phyloP scores from a whole-genome alignment of 352 stramenopile genomes.

The Phytophthora uliginosa region DNA sequence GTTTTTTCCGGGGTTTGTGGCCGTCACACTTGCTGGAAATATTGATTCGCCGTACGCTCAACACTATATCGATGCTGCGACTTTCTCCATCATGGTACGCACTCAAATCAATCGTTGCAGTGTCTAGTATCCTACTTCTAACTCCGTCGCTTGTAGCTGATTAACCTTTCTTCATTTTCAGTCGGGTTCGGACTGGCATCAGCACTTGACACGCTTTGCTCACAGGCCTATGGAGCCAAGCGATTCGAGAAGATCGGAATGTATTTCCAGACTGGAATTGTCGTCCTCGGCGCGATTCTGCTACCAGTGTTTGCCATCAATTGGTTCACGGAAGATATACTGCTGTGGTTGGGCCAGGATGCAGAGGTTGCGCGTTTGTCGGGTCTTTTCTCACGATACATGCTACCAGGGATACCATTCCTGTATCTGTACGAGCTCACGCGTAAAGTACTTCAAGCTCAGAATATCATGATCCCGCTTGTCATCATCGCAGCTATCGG shows the following conservation, averaged over 20 bases:
- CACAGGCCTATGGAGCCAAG: slow-evolving; percentile 69
- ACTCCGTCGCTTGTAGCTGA: slow-evolving; percentile 38
- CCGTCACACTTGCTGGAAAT: slow-evolving; percentile 64
- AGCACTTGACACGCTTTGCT: slow-evolving; percentile 85
- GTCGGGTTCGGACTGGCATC: slow-evolving; percentile 68
- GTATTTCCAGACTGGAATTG: slow-evolving; percentile 74
- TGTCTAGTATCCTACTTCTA: background rate
- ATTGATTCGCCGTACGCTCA: slow-evolving; percentile 62
- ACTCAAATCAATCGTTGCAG: background rate
- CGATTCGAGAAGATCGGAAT: slow-evolving; percentile 71
- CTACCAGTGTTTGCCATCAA: slow-evolving; percentile 62
- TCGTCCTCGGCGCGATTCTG: slow-evolving; percentile 55
- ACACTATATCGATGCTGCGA: slow-evolving; percentile 62
- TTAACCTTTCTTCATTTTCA: slow-evolving; percentile 69
- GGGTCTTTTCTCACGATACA: slow-evolving; percentile 63
- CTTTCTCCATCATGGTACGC: slow-evolving; percentile 61
- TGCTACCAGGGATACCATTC: slow-evolving; percentile 67
- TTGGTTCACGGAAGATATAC: slow-evolving; percentile 54
- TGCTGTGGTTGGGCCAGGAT: slow-evolving; percentile 52
- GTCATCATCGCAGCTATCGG: slow-evolving; percentile 68
- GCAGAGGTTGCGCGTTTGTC: slow-evolving; percentile 57
- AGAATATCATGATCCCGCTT: slow-evolving; percentile 79
- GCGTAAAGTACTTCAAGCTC: slow-evolving; percentile 75
- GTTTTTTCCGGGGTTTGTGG: slow-evolving; percentile 48
- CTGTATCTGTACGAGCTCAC: slow-evolving; percentile 84